Conservation (phyloP, 768 basidiomycete genomes). For the Mrakia blollopis region DNA sequence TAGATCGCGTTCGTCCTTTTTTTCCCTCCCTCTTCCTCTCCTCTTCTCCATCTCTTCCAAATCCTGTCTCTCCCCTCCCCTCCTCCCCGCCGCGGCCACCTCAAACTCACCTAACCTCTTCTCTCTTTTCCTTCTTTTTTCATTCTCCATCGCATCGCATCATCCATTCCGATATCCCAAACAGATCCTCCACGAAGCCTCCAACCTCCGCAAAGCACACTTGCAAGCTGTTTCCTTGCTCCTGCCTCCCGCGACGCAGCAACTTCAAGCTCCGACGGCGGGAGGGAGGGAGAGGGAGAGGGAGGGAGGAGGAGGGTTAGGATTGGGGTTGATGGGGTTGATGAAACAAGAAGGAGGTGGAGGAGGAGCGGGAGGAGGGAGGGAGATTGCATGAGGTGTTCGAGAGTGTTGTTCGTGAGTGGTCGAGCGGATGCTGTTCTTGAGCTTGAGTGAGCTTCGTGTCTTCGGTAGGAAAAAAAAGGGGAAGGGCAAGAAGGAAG, state of each 20-base stretch:
- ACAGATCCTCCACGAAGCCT: conserved; percentile 25
- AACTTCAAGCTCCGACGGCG: no score
- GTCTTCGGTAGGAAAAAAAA: no score
- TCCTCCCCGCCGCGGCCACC: not conserved
- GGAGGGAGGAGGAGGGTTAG: no score
- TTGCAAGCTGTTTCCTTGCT: not conserved
- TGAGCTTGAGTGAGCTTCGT: no score
- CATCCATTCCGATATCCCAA: not conserved
- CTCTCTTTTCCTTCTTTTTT: not conserved
- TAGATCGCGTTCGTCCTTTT: conserved; percentile 12
- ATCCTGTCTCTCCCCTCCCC: not conserved
- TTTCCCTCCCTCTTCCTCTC: not conserved
- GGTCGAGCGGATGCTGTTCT: no score
- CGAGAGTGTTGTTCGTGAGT: no score
- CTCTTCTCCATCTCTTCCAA: not conserved
- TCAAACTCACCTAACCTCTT: not conserved
- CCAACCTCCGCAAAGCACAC: conserved; percentile 19
- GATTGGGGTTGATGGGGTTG: no score
- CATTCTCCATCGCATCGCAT: not conserved
- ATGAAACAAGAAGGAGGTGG: no score
- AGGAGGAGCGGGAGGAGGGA: no score
- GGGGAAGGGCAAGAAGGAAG: no score
- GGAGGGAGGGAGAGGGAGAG: no score
- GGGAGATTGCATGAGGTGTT: no score
- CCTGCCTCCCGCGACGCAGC: not conserved